Conservation (phyloP, 129 eudicot genomes). For the Centrapalus pauciflorus region DNA sequence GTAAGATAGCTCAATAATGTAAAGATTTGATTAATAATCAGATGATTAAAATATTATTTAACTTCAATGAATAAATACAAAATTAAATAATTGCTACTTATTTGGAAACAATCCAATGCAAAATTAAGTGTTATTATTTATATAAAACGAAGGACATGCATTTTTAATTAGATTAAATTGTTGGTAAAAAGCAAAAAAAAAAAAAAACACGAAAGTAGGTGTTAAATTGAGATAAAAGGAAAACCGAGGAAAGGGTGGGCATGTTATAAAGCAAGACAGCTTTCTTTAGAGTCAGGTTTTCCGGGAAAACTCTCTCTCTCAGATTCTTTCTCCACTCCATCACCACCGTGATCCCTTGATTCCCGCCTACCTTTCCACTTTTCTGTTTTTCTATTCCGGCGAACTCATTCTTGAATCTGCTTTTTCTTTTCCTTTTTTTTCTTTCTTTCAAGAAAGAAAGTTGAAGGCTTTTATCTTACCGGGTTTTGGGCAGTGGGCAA, state of each 20-base stretch:
- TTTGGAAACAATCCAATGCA: not conserved
- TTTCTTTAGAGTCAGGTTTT: constrained; percentile 6
- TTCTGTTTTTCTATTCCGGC: not conserved
- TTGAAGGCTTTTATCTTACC: not conserved
- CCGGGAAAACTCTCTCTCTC: constrained; percentile 11
- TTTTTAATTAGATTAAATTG: not conserved
- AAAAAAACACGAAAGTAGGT: not conserved
- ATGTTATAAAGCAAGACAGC: constrained; percentile 10
- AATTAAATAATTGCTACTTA: not conserved
- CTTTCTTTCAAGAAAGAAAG: not conserved
- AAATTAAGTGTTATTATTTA: not conserved
- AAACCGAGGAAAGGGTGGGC: not conserved
- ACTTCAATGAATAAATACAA: too few species aligned
- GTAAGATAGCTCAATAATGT: too few species aligned
- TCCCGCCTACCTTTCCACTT: not conserved
- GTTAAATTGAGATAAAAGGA: not conserved
- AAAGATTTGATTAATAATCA: too few species aligned
- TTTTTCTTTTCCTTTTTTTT: too few species aligned
- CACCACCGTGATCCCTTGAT: not conserved
- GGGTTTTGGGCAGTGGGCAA: not conserved
- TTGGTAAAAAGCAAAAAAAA: not conserved
- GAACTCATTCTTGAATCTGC: not conserved
- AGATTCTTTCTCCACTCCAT: not conserved
- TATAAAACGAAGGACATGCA: too few species aligned
- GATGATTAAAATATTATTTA: too few species aligned